phyloP scores from a whole-genome alignment of 768 basidiomycete species.

The Trichaptum fuscoviolaceum region DNA sequence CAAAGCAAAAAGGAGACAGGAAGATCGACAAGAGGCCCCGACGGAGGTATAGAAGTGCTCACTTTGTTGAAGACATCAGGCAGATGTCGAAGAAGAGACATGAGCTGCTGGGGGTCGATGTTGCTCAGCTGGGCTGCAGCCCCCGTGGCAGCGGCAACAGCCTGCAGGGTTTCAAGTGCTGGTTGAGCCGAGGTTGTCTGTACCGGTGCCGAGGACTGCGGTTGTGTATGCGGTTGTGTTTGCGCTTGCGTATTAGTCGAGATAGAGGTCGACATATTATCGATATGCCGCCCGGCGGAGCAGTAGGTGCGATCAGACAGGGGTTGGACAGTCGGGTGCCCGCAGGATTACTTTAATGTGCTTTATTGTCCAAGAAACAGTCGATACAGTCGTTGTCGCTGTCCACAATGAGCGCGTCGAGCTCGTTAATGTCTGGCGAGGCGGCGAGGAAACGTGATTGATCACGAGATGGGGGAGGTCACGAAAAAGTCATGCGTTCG shows the following conservation, averaged over 20 bases:
- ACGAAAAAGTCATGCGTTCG: background rate
- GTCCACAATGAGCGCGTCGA: background rate
- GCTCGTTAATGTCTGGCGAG: background rate
- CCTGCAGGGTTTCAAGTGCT: background rate
- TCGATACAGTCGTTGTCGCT: background rate
- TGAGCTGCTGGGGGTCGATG: conserved; percentile 53
- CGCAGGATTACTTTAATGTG: background rate
- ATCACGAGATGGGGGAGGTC: background rate
- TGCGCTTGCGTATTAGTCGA: background rate
- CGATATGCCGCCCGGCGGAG: background rate
- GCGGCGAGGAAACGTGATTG: background rate
- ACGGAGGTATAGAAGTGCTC: conserved; percentile 13
- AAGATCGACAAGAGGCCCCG: background rate
- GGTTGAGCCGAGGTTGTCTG: background rate
- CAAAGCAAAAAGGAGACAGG: conserved; percentile 14
- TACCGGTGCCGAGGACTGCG: too few relatives aligned
- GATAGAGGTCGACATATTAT: background rate
- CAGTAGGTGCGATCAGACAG: background rate
- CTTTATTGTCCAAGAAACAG: background rate
- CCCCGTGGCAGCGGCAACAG: background rate
- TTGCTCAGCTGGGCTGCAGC: background rate
- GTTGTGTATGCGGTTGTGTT: background rate
- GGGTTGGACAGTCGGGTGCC: background rate
- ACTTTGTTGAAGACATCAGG: conserved; percentile 51
- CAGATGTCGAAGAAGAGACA: conserved; percentile 51